Evolutionary conservation across 140 eudicot species (phyloP).

Genomic region (Stevia rebaudiana): DNA sequence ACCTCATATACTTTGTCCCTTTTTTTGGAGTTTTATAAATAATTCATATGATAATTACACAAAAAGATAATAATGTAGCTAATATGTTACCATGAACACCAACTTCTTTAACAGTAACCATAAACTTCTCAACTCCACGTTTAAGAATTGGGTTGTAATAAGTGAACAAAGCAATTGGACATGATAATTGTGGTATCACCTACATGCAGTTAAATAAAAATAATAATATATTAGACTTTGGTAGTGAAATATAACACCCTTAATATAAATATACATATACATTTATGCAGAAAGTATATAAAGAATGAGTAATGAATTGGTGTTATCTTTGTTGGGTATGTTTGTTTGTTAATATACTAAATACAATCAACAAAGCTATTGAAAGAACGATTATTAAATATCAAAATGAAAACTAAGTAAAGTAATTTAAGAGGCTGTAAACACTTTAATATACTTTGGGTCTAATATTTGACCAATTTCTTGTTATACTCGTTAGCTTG

Average conservation of each 20-base stretch:
- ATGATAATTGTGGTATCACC: slow-evolving; percentile 81
- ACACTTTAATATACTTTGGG: not conserved
- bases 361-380: not conserved
- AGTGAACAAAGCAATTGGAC: slow-evolving; percentile 85
- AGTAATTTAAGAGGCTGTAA: not conserved
- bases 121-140: slow-evolving; percentile 82
- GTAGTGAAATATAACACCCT: not conserved
- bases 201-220: slow-evolving; percentile 20
- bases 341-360: not conserved
- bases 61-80: not conserved
- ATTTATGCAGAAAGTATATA: not conserved
- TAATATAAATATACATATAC: not conserved
- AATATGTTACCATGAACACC: slow-evolving; percentile 70
- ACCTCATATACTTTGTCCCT: not conserved
- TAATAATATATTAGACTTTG: slow-evolving; percentile 15
- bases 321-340: no score
- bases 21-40: not conserved
- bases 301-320: not conserved
- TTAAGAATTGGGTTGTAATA: slow-evolving; percentile 93
- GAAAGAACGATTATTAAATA: not conserved
- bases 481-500: not conserved
- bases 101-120: slow-evolving; percentile 69
- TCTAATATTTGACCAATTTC: not conserved
- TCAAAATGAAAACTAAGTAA: not conserved
- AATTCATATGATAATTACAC: not conserved